phyloP scores from a whole-genome alignment of 2,329 filamentous ascomycete species.

The Esteya vermicola region DNA sequence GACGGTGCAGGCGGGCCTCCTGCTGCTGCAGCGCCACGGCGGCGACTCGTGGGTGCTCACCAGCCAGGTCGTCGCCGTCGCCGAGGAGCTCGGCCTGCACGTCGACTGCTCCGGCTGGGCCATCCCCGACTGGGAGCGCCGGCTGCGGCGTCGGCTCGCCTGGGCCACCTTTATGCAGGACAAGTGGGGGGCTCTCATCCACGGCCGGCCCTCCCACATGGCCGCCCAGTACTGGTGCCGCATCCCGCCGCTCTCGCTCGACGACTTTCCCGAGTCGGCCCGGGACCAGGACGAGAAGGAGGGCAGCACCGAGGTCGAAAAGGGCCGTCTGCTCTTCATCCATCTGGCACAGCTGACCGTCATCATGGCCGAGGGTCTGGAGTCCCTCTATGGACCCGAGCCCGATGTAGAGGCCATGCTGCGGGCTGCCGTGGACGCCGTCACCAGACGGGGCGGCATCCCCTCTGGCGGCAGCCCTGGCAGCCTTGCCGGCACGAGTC shows the following conservation, averaged over 20 bases:
- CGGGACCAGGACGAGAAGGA: constrained; percentile 22
- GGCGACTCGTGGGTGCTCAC: constrained; percentile 75
- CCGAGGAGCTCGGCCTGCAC: constrained; percentile 77
- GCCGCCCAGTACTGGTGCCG: constrained; percentile 30
- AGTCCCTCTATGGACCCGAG: constrained; percentile 29
- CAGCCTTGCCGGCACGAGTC: background rate
- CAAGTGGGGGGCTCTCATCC: constrained; percentile 65
- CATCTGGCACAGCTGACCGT: constrained; percentile 34
- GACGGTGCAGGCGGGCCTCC: constrained; percentile 61
- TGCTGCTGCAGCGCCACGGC: constrained; percentile 59
- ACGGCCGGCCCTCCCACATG: constrained; percentile 43
- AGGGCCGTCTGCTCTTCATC: constrained; percentile 32
- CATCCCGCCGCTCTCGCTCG: constrained; percentile 21
- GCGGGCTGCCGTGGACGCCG: background rate
- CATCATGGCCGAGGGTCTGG: constrained; percentile 35
- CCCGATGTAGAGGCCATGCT: too few relatives aligned
- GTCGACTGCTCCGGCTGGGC: constrained; percentile 79
- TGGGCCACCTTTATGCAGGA: constrained; percentile 95
- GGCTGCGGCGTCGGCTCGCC: constrained; percentile 68
- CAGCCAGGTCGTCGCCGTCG: constrained; percentile 73
- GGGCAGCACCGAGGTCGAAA: constrained; percentile 26
- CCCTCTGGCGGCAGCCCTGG: too few relatives aligned
- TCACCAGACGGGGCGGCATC: background rate
- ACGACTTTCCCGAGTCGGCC: constrained; percentile 24
- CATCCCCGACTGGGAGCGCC: constrained; percentile 77